Percentiles rank a stretch among this genome's conserved stretches.
These are phyloP conservation scores for Lolium perenne DNA, from an alignment of 176 grass and related monocot species.

Conservation along the genomic window DNA sequence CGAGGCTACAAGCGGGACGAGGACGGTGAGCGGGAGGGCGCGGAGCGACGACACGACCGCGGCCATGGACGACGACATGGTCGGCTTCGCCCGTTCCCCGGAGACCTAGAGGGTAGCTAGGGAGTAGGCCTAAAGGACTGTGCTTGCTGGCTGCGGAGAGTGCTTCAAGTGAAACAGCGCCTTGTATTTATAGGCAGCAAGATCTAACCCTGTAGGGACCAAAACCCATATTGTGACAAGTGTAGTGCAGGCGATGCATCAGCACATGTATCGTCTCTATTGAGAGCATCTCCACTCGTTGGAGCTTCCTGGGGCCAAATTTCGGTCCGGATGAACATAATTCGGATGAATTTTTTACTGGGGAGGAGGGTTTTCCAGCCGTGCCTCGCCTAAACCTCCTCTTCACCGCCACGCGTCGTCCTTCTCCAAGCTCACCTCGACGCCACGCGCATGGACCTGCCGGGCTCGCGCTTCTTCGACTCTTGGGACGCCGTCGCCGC, in stretches of 20 bases:
- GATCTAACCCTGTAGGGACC: background rate
- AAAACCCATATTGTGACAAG: background rate
- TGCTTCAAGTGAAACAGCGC: background rate
- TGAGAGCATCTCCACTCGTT: too few relatives aligned
- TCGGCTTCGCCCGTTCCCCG: background rate
- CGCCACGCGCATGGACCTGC: too few relatives aligned
- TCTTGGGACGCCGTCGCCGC: too few relatives aligned
- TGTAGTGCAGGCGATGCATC: background rate
- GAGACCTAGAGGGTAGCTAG: background rate
- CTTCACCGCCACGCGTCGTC: too few relatives aligned
- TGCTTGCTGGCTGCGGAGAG: background rate
- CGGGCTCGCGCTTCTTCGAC: too few relatives aligned
- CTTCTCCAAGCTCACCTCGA: too few relatives aligned
- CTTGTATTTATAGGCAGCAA: constrained; percentile 22
- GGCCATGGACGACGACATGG: constrained; percentile 8
- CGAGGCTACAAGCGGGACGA: constrained; percentile 31
- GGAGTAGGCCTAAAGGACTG: background rate
- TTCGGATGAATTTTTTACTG: too few relatives aligned
- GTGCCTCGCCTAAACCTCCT: too few relatives aligned
- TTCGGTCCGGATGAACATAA: too few relatives aligned
- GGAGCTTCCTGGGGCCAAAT: too few relatives aligned
- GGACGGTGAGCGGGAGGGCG: constrained; percentile 34
- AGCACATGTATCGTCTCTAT: too few relatives aligned
- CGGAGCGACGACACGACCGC: constrained; percentile 5
- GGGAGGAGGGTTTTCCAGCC: too few relatives aligned